These are phyloP conservation scores for Entomortierella lignicola DNA, from an alignment of 192 early-diverging fungal species.

Conservation along the genomic window DNA sequence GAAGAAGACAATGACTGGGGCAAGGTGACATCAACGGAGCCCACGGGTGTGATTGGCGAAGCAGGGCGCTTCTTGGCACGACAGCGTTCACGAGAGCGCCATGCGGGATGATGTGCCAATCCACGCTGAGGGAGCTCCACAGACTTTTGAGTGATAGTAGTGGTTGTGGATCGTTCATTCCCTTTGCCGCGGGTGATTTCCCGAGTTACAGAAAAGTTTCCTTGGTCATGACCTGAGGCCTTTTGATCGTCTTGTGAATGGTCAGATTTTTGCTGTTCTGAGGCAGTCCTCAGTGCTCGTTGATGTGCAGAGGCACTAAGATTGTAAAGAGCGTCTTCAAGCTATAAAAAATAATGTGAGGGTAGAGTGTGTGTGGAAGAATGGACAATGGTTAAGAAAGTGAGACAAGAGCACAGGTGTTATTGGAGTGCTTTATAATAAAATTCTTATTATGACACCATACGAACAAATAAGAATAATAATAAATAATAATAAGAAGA, in stretches of 20 bases:
- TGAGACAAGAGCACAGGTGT: too few species aligned
- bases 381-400: background rate
- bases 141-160: slow-evolving; percentile 29
- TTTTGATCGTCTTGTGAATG: slow-evolving; percentile 10
- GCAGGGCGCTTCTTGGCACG: slow-evolving; percentile 54
- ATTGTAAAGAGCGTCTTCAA: slow-evolving; percentile 59
- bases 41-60: slow-evolving; percentile 50
- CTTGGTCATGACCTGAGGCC: slow-evolving; percentile 15
- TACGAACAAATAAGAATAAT: too few species aligned
- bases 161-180: slow-evolving; percentile 24
- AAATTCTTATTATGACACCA: too few species aligned
- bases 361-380: background rate
- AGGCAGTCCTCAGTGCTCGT: slow-evolving; percentile 29
- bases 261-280: slow-evolving; percentile 20
- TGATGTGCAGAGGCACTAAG: slow-evolving; percentile 56
- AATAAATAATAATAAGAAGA: background rate
- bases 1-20: slow-evolving; percentile 12
- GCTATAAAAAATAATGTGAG: slow-evolving; percentile 13
- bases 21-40: slow-evolving; percentile 40
- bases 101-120: slow-evolving; percentile 5
- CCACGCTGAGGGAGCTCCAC: slow-evolving; percentile 24
- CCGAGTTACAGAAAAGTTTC: slow-evolving; percentile 18
- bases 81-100: slow-evolving; percentile 35
- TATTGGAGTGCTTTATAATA: too few species aligned
- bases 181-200: slow-evolving; percentile 24